Evolutionary conservation across 192 early-diverging fungal genomes (phyloP), one percentile per base, ranked within the genome.

Genomic region (Podila minutissima): DNA sequence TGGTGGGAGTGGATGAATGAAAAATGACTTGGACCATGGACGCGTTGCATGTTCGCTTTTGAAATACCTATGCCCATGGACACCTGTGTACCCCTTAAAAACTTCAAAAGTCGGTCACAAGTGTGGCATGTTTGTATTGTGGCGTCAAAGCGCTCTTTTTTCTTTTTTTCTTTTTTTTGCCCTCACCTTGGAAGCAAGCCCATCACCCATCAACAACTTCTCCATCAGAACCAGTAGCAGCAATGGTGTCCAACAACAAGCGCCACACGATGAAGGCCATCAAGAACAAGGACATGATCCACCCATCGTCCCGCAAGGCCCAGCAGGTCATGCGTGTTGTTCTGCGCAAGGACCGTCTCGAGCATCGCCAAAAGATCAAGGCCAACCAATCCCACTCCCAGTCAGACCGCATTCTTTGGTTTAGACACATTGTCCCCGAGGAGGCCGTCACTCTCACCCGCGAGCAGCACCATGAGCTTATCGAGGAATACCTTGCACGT

Each of bases 261-360:
- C 65, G 74, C 73, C 84, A 87, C 62, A 89, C 88, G 64, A 68
- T 89, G 57, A 89, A 89, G 59, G 64, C 88, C 37, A 87, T 88
- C 82, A 89, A 89, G 72, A 89, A 89, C 64, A 77, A 83, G 70
- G 83, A 86, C 51, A 78, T 79, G 63, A 84, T 86, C 33, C 87
- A 90, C 53, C 89, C 89, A 32, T 88, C 86, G 24, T 88, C 87
- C 19, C 78, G 89, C 37, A 90, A 90, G 67, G 89, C 89, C 33
- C 75, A 79, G 48, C 87, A 88, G 66, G 69, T 88, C 38, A 82
- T 83, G 53, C 70, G 87, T 70, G 83, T 85, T 4, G 75, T 83
- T 59, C 72, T 86, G 49, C 83, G 87, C 26, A 87, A 84, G 59
- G 89, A 90, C 22, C 83, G 84, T 33, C 64, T 90, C 2, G 79